These are phyloP conservation scores for Hawksworthiomyces lignivorus DNA, from an alignment of 2,329 filamentous ascomycete genomes.

Conservation along the genomic window DNA sequence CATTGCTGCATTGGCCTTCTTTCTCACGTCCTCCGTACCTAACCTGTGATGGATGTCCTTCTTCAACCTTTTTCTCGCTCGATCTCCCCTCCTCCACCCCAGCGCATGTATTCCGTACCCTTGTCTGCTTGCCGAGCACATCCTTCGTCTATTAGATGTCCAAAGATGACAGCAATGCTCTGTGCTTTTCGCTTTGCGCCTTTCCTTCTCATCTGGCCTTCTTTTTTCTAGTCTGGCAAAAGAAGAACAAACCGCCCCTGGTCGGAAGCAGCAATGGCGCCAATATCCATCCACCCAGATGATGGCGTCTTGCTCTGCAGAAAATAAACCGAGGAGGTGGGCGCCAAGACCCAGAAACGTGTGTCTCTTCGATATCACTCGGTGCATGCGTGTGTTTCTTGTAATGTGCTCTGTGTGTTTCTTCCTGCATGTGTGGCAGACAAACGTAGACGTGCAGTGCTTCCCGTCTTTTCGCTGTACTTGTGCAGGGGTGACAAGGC, in stretches of 20 bases:
- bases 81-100: too few species aligned
- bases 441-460: too few species aligned
- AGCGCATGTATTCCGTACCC: too few species aligned
- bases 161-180: too few species aligned
- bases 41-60: too few species aligned
- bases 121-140: conserved; percentile 10
- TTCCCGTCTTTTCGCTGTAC: too few species aligned
- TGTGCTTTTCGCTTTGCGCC: background rate
- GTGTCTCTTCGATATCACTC: conserved; percentile 6
- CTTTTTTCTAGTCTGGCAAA: background rate
- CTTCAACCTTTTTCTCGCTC: too few species aligned
- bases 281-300: background rate
- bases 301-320: too few species aligned
- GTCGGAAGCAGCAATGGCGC: background rate
- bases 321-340: background rate
- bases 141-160: conserved; percentile 3
- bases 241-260: too few species aligned
- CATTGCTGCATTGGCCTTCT: conserved; percentile 4
- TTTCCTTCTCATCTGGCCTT: background rate
- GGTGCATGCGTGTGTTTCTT: conserved; percentile 1
- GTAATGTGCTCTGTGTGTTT: background rate
- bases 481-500: too few species aligned
- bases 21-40: background rate
- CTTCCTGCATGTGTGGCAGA: too few species aligned
- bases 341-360: conserved; percentile 5